Evolutionary conservation across 371 early-diverging fungal species (phyloP), one percentile per base, ranked within the genome.

Genomic region (Actinomucor elegans): DNA sequence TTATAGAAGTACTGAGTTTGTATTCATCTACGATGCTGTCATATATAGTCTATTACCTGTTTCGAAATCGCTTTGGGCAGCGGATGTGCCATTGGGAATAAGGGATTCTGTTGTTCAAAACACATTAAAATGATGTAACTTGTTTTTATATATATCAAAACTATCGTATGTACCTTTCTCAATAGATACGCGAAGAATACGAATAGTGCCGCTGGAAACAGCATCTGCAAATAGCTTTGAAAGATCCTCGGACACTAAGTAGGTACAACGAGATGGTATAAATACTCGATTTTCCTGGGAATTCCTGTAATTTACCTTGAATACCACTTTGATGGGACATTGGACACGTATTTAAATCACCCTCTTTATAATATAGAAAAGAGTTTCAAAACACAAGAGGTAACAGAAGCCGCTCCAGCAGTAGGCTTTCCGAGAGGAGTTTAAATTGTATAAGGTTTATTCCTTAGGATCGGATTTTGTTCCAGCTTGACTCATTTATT

Each of bases 241-340:
- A 15, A 84, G 67, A 21, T 84, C 84, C 7, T 73, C 68, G 2
- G 80, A 79, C 6, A 81, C 84, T 80, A 48, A 48, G 28, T 34
- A 29, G 2, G 24, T 4, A 18, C 4, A 32, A n/a, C n/a, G n/a
- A n/a, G n/a, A n/a, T n/a, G 28, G 17, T 17, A 11, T 44, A 37
- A 28, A 32, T 10, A n/a, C 15, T n/a, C n/a, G n/a, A n/a, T n/a
- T n/a, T n/a, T n/a, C n/a, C n/a, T n/a, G n/a, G n/a, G n/a, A n/a
- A n/a, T n/a, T n/a, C n/a, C n/a, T n/a, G n/a, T 47, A 47, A 31
- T 5, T 42, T 72, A 73, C 83, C 77, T 74, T 64, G 57, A 46
- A 83, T 83, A 41, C 84, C 84, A 64, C 80, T 78, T 64, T 83
- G 84, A 63, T 78, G 77, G 52, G 83, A 83, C 83, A 83, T 82